Evolutionary conservation across 441 rosid genomes (phyloP).

Genomic region (Euphorbia neoarborescens): DNA sequence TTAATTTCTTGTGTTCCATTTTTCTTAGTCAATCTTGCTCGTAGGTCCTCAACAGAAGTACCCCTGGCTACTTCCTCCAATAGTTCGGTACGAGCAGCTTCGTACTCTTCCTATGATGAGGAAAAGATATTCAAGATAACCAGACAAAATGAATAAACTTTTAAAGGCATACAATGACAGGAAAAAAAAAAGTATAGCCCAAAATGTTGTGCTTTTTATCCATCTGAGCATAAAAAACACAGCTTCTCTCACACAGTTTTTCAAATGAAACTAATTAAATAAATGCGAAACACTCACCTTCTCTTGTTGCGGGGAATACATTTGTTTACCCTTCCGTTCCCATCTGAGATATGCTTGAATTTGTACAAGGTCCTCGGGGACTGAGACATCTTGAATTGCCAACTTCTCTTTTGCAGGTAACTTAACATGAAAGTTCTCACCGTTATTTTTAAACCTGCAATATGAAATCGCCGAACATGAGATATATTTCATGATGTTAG

Average conservation of each 20-base stretch:
- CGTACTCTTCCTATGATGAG: conserved; percentile 67
- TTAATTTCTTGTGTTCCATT: conserved; percentile 33
- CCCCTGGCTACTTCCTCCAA: conserved; percentile 74
- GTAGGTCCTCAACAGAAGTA: conserved; percentile 60
- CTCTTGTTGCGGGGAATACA: conserved; percentile 76
- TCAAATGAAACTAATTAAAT: background rate
- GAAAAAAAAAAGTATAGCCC: background rate
- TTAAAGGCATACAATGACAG: background rate
- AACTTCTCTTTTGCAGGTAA: conserved; percentile 45
- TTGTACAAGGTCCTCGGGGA: conserved; percentile 96
- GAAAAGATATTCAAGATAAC: conserved; percentile 17
- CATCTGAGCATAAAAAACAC: background rate
- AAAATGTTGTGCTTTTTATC: background rate
- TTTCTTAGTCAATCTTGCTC: conserved; percentile 50
- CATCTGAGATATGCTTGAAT: conserved; percentile 87
- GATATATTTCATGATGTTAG: background rate
- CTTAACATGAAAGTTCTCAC: conserved; percentile 58
- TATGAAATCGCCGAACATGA: background rate
- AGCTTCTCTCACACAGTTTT: background rate
- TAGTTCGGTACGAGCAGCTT: conserved; percentile 86
- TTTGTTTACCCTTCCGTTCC: conserved; percentile 96
- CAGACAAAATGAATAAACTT: background rate
- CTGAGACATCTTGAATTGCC: conserved; percentile 33
- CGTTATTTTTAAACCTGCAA: conserved; percentile 43
- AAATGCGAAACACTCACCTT: conserved; percentile 43